phyloP scores from a whole-genome alignment of 2,329 filamentous ascomycete genomes.

The Paecilomyces sp. region DNA sequence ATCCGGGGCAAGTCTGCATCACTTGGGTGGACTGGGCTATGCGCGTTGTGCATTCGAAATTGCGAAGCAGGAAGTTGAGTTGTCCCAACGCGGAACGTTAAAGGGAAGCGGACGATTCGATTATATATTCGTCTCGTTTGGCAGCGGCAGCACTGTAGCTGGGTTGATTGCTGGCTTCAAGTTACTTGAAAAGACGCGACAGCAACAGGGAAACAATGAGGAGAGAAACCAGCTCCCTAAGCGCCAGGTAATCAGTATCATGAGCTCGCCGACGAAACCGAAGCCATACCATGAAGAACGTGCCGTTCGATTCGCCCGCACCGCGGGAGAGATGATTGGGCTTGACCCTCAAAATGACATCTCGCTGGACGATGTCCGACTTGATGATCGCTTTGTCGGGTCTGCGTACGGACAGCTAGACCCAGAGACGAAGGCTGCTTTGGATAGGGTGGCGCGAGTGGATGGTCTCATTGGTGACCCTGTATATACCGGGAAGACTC shows the following conservation, averaged over 20 bases:
- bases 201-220: neutral
- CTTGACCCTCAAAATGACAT: slow-evolving; percentile 19
- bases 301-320: slow-evolving; percentile 22
- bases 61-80: slow-evolving; percentile 16
- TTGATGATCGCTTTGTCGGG: slow-evolving; percentile 26
- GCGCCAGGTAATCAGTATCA: slow-evolving; percentile 22
- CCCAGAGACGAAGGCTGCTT: slow-evolving; percentile 11
- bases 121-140: slow-evolving; percentile 28
- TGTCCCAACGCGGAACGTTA: slow-evolving; percentile 7
- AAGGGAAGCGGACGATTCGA: slow-evolving; percentile 18
- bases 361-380: slow-evolving; percentile 18
- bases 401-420: slow-evolving; percentile 26
- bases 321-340: slow-evolving; percentile 19
- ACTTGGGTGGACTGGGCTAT: slow-evolving; percentile 26
- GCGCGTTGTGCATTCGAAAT: slow-evolving; percentile 26
- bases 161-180: slow-evolving; percentile 29
- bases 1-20: slow-evolving; percentile 26
- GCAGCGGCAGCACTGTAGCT: slow-evolving; percentile 28
- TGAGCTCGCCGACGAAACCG: slow-evolving; percentile 25
- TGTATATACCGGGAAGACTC: slow-evolving; percentile 29
- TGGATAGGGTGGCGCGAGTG: slow-evolving; percentile 17
- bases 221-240: neutral
- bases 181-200: slow-evolving; percentile 17
- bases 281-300: slow-evolving; percentile 20
- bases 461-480: slow-evolving; percentile 26